Percentiles rank a stretch among this genome's conserved stretches.
Evolutionary conservation across 495 filamentous ascomycete genomes (phyloP).

Genomic region (Penicillium salamii): DNA sequence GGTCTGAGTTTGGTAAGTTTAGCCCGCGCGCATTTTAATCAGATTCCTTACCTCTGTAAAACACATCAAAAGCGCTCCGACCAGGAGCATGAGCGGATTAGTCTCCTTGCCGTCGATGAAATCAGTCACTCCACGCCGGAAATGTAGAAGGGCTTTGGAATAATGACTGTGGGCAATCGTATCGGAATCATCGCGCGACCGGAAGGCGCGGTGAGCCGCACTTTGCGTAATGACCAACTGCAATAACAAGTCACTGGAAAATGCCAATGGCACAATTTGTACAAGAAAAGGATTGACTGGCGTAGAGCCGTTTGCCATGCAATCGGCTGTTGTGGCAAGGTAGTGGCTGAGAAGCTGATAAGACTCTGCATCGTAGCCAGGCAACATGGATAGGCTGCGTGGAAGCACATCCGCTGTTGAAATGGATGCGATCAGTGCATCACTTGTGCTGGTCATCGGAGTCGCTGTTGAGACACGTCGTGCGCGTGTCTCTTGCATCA

Average conservation of each 20-base stretch:
- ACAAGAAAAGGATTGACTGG: constrained; percentile 38
- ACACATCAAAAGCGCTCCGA: constrained; percentile 38
- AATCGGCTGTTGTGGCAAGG: constrained; percentile 34
- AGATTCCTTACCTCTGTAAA: constrained; percentile 33
- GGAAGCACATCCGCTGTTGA: constrained; percentile 25
- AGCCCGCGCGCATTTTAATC: not conserved
- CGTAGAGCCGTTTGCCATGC: constrained; percentile 39
- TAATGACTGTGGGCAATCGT: constrained; percentile 35
- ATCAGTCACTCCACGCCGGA: constrained; percentile 32
- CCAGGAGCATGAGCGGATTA: constrained; percentile 34
- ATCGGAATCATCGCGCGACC: constrained; percentile 32
- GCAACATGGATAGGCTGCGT: constrained; percentile 32
- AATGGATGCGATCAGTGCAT: constrained; percentile 5
- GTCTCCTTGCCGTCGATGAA: constrained; percentile 39
- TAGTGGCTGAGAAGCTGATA: constrained; percentile 38
- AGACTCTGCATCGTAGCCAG: constrained; percentile 31
- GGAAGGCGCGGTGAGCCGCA: constrained; percentile 38
- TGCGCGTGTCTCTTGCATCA: not conserved
- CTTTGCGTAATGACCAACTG: constrained; percentile 40
- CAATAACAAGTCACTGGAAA: constrained; percentile 34
- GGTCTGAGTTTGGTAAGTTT: constrained; percentile 22
- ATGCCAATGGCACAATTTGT: constrained; percentile 37
- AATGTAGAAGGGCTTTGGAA: constrained; percentile 32
- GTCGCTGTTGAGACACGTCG: constrained; percentile 3
- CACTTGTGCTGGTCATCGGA: not conserved